A percentile compares a stretch with the other conserved stretches of the same genome.
Evolutionary conservation across 345 rosid genomes (phyloP).

Genomic region (Brassica rapa): DNA sequence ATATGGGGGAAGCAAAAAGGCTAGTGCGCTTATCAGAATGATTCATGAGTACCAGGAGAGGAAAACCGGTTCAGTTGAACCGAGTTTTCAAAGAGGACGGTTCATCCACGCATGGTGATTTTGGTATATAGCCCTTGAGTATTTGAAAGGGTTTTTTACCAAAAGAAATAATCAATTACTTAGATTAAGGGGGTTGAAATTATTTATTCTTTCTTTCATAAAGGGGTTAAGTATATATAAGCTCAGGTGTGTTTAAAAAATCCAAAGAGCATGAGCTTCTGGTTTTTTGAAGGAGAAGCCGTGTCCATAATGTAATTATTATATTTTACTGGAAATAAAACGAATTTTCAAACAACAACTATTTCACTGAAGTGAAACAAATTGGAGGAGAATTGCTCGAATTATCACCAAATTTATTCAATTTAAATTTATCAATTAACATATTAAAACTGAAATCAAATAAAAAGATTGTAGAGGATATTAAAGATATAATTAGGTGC

Average conservation of each 20-base stretch:
- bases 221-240: neutral
- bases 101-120: slow-evolving; percentile 60
- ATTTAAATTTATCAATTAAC: too few relatives aligned
- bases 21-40: slow-evolving; percentile 61
- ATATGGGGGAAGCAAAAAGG: slow-evolving; percentile 70
- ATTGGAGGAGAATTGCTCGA: neutral
- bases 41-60: slow-evolving; percentile 68
- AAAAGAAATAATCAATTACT: neutral
- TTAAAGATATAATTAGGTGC: too few relatives aligned
- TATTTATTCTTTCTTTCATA: neutral
- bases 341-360: neutral
- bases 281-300: slow-evolving; percentile 5
- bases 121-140: slow-evolving; percentile 22
- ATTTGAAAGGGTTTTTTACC: slow-evolving; percentile 30
- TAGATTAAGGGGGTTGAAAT: neutral
- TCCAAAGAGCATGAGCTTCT: slow-evolving; percentile 22
- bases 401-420: neutral
- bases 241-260: neutral
- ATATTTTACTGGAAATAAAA: neutral
- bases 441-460: too few relatives aligned
- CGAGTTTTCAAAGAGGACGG: slow-evolving; percentile 51
- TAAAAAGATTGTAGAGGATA: too few relatives aligned
- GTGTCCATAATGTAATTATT: slow-evolving; percentile 8
- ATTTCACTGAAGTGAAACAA: neutral
- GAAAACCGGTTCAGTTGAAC: slow-evolving; percentile 39